These are phyloP conservation scores for Aureobasidium sp. DNA, from an alignment of 2,329 filamentous ascomycete genomes.

Conservation along the genomic window DNA sequence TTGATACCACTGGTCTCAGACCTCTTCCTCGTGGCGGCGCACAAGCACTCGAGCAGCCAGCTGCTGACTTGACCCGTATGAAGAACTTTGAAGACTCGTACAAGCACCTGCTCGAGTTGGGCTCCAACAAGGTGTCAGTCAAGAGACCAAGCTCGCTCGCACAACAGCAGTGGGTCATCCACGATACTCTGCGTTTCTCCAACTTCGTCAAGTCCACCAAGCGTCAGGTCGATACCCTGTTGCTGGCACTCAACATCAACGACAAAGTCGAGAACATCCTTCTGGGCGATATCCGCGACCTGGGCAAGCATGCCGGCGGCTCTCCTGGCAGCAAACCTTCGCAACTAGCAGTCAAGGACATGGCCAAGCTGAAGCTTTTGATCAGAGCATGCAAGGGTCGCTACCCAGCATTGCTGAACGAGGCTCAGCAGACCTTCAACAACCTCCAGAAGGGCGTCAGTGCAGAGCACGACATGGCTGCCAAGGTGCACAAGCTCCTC, in stretches of 20 bases:
- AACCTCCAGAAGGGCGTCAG: constrained; percentile 1
- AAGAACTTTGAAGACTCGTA: constrained; percentile 38
- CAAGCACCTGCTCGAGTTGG: constrained; percentile 32
- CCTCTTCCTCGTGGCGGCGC: constrained; percentile 31
- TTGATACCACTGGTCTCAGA: constrained; percentile 37
- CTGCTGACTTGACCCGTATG: constrained; percentile 35
- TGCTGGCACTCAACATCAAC: constrained; percentile 34
- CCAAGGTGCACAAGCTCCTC: constrained; percentile 5
- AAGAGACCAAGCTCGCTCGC: constrained; percentile 15
- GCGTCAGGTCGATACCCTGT: constrained; percentile 31
- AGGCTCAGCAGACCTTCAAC: constrained; percentile 3
- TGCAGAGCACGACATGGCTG: not conserved
- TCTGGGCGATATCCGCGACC: constrained; percentile 26
- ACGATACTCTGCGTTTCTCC: constrained; percentile 31
- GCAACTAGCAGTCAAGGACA: not conserved
- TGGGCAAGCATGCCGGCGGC: constrained; percentile 22
- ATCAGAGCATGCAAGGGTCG: constrained; percentile 11
- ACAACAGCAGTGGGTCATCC: constrained; percentile 32
- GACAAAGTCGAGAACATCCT: constrained; percentile 32
- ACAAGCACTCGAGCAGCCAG: constrained; percentile 26
- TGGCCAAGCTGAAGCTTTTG: constrained; percentile 11
- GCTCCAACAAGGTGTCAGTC: constrained; percentile 22
- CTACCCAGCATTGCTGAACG: not conserved
- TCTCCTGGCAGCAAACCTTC: constrained; percentile 5
- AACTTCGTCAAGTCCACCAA: constrained; percentile 33